phyloP scores from a whole-genome alignment of 768 basidiomycete species.

The Lactifluus echinatus region DNA sequence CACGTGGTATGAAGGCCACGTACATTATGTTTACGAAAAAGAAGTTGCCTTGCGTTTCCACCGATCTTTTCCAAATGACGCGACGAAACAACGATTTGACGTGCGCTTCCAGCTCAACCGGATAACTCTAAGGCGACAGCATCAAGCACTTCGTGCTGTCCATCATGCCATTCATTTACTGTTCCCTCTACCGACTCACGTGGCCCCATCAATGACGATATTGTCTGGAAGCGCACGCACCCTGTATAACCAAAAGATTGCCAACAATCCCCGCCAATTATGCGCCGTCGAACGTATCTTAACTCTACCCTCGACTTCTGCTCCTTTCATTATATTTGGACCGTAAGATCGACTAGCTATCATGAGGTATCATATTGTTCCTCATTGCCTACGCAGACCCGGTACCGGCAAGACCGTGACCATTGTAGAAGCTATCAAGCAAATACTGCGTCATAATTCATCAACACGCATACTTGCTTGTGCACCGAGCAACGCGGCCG shows the following conservation, averaged over 20 bases:
- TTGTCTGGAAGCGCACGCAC: background rate
- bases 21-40: background rate
- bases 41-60: conserved; percentile 1
- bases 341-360: conserved; percentile 38
- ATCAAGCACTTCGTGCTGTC: conserved; percentile 20
- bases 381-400: conserved; percentile 31
- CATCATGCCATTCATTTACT: background rate
- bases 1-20: conserved; percentile 8
- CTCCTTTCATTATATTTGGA: conserved; percentile 54
- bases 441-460: conserved; percentile 38
- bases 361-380: background rate
- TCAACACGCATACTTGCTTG: conserved; percentile 48
- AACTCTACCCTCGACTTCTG: conserved; percentile 21
- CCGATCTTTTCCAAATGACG: background rate
- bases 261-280: background rate
- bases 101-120: conserved; percentile 45
- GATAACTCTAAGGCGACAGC: conserved; percentile 44
- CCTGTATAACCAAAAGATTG: conserved; percentile 2
- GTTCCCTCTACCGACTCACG: background rate
- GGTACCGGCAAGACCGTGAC: conserved; percentile 66
- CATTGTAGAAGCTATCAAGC: conserved; percentile 52
- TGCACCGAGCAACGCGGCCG: conserved; percentile 61
- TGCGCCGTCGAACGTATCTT: background rate
- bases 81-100: background rate
- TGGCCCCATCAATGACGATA: background rate